Evolutionary conservation across 495 filamentous ascomycete species (phyloP), one percentile per base, ranked within the genome.

Genomic region (Choiromyces venosus): DNA sequence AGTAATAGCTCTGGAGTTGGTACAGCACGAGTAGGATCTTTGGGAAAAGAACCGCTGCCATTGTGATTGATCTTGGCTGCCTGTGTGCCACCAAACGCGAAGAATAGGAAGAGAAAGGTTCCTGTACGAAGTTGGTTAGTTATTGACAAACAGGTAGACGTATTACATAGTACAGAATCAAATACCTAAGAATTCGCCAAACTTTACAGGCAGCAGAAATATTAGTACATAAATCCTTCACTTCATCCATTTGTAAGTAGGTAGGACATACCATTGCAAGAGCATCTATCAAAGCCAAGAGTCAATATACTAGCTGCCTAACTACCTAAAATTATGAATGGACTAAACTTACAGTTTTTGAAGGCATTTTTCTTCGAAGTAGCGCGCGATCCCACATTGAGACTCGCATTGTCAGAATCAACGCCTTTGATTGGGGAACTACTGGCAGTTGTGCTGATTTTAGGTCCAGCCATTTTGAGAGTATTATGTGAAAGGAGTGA

Each of bases 51-150:
- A 79, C 80, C 76, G 73, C 82, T 0, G 82, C 85, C 0, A 82
- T 72, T 52, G 61, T 69, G 73, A 25, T 73, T 77, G 67, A 71
- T 86, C 78, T 90, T 91, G 67, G 90, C 88, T 37, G 92, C 88
- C 77, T 95, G 91, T 5, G 92, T 90, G 33, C 87, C 92, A 9
- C 88, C 88, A 79, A 95, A 94, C 42, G 91, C 89, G 74, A 94
- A 91, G 83, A 94, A 90, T 6, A 95, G 85, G 83, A 94, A 96
- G 74, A 94, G 77, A 75, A 92, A 93, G 0, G 93, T 96, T 37
- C 93, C 93, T 77, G 8, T 38, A 36, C 33, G 42, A 68, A 36
- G 67, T 39, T 68, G 25, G 69, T 66, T 69, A 65, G 61, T 65
- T 37, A 29, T 65, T 46, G 9, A 91, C 86, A 75, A 92, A 92